phyloP scores from a whole-genome alignment of 1,139 yeast genomes.

The Hanseniaspora gamundiae region DNA sequence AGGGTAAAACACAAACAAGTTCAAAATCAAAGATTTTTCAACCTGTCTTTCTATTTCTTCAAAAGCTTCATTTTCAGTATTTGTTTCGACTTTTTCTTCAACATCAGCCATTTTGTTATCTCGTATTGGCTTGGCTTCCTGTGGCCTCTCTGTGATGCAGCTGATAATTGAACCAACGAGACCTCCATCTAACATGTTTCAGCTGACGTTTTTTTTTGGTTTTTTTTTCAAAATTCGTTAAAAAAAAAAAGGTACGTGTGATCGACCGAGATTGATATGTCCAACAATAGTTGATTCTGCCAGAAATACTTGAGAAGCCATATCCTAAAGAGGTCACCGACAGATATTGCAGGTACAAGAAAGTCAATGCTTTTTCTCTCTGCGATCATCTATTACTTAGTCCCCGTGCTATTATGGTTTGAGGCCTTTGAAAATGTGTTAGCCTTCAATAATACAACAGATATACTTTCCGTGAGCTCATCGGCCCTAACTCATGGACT shows the following conservation, averaged over 20 bases:
- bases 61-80: neutral
- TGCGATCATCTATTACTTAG: neutral
- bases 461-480: neutral
- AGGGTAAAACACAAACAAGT: constrained; percentile 17
- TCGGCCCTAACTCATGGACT: neutral
- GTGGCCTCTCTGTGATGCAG: too few relatives aligned
- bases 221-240: too few relatives aligned
- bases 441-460: neutral
- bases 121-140: neutral
- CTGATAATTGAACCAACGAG: too few relatives aligned
- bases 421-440: neutral
- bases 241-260: too few relatives aligned
- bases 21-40: constrained; percentile 16
- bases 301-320: too few relatives aligned
- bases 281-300: too few relatives aligned
- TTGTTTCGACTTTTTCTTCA: neutral
- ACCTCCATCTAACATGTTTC: too few relatives aligned
- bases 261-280: too few relatives aligned
- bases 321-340: too few relatives aligned
- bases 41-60: constrained; percentile 18
- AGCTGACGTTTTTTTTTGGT: too few relatives aligned
- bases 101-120: neutral
- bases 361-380: neutral
- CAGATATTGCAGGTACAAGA: too few relatives aligned
- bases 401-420: neutral